phyloP scores from a whole-genome alignment of 768 basidiomycete species.

The Boletus pseudopeckii region DNA sequence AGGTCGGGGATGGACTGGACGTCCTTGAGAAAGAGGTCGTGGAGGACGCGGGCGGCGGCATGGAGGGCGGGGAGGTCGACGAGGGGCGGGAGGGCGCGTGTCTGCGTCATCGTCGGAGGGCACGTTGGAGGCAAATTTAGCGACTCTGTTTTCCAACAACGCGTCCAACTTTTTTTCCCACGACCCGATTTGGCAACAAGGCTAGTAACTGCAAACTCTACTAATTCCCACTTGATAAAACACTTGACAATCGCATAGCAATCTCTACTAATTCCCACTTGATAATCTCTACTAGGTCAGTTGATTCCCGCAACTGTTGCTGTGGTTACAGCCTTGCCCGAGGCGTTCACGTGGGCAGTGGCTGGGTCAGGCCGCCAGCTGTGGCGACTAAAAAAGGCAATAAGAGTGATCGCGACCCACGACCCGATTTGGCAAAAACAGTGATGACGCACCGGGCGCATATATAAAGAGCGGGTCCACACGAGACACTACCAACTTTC shows the following conservation, averaged over 20 bases:
- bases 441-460: not conserved
- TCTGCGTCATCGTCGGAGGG: constrained; percentile 16
- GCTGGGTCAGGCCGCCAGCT: too few relatives aligned
- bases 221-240: too few relatives aligned
- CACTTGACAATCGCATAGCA: too few relatives aligned
- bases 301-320: too few relatives aligned
- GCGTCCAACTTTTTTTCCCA: constrained; percentile 1
- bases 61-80: constrained; percentile 64
- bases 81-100: constrained; percentile 19
- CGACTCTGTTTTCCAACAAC: not conserved
- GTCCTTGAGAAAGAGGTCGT: constrained; percentile 71
- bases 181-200: not conserved
- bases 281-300: too few relatives aligned
- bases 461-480: not conserved
- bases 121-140: not conserved
- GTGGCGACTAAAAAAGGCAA: too few relatives aligned
- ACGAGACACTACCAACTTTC: not conserved
- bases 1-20: constrained; percentile 71
- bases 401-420: not conserved
- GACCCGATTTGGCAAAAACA: not conserved
- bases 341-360: too few relatives aligned
- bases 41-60: constrained; percentile 62
- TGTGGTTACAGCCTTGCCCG: too few relatives aligned
- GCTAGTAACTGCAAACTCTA: too few relatives aligned
- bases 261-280: too few relatives aligned